Evolutionary conservation across 2,329 filamentous ascomycete genomes (phyloP).

Genomic region (Sphaerulina musiva): DNA sequence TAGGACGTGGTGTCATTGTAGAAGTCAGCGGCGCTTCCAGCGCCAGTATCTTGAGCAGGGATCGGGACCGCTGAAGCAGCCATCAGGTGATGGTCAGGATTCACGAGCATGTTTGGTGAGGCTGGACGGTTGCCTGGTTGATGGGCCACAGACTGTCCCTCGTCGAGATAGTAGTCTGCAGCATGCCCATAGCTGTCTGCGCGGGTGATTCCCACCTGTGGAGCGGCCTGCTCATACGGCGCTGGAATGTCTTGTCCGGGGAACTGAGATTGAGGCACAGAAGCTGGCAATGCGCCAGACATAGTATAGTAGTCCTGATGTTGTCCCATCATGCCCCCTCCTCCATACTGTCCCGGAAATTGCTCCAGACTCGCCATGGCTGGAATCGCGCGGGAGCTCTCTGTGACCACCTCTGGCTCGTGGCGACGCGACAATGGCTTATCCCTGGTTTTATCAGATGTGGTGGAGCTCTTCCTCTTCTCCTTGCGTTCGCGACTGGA

Average conservation of each 20-base stretch:
- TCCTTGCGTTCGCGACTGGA: conserved; percentile 20
- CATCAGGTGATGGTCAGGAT: conserved; percentile 52
- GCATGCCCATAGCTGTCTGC: conserved; percentile 47
- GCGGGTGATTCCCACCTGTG: conserved; percentile 24
- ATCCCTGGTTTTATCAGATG: conserved; percentile 18
- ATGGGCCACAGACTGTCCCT: conserved; percentile 52
- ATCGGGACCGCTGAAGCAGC: conserved; percentile 46
- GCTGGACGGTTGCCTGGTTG: conserved; percentile 56
- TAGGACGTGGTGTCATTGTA: conserved; percentile 35
- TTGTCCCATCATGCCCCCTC: conserved; percentile 19
- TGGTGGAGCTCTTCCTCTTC: conserved; percentile 12
- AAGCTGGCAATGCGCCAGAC: conserved; percentile 29
- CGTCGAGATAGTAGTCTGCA: conserved; percentile 56
- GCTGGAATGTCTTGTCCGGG: conserved; percentile 51
- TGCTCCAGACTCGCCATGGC: conserved; percentile 29
- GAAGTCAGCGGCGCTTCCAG: conserved; percentile 54
- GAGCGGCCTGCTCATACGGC: conserved; percentile 21
- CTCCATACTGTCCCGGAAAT: conserved; percentile 29
- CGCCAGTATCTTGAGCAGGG: conserved; percentile 55
- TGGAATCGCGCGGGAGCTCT: conserved; percentile 24
- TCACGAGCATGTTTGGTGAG: conserved; percentile 47
- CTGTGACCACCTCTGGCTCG: conserved; percentile 15
- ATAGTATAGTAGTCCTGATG: conserved; percentile 19
- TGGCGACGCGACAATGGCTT: conserved; percentile 10
- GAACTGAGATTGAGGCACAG: conserved; percentile 43